Percentiles rank a stretch among this genome's conserved stretches.
Conservation (phyloP, 805 yeast species). For the Pichia californica region DNA sequence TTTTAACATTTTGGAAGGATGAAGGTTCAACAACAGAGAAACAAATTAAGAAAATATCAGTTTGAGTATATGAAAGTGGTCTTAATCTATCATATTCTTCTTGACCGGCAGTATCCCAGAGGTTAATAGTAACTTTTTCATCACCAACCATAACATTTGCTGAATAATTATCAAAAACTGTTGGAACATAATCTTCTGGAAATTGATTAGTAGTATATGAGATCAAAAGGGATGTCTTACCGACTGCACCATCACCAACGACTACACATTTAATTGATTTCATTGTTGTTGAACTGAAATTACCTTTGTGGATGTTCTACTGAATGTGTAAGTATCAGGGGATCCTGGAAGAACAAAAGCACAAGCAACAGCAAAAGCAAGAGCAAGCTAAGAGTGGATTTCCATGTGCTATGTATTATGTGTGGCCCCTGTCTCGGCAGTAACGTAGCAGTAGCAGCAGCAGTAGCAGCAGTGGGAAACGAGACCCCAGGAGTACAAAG, state of each 20-base stretch:
- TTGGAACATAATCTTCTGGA: slow-evolving; percentile 90
- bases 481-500: no score
- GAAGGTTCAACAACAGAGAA: slow-evolving; percentile 79
- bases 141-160: slow-evolving; percentile 80
- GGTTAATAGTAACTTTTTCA: slow-evolving; percentile 74
- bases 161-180: slow-evolving; percentile 89
- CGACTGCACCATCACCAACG: slow-evolving; percentile 95
- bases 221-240: slow-evolving; percentile 83
- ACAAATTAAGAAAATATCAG: slow-evolving; percentile 81
- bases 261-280: slow-evolving; percentile 88
- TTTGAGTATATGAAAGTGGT: slow-evolving; percentile 87
- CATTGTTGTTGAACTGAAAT: no score
- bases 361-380: no score
- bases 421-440: no score
- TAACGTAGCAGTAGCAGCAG: no score
- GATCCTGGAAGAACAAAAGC: no score
- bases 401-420: no score
- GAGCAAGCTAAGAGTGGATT: no score
- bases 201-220: slow-evolving; percentile 89
- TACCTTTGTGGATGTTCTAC: no score
- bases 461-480: no score
- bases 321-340: no score
- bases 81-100: slow-evolving; percentile 85
- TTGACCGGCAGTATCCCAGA: slow-evolving; percentile 97
- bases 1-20: slow-evolving; percentile 72